Conservation (phyloP, 2,329 filamentous ascomycete species). For the Colletotrichum sp. region DNA sequence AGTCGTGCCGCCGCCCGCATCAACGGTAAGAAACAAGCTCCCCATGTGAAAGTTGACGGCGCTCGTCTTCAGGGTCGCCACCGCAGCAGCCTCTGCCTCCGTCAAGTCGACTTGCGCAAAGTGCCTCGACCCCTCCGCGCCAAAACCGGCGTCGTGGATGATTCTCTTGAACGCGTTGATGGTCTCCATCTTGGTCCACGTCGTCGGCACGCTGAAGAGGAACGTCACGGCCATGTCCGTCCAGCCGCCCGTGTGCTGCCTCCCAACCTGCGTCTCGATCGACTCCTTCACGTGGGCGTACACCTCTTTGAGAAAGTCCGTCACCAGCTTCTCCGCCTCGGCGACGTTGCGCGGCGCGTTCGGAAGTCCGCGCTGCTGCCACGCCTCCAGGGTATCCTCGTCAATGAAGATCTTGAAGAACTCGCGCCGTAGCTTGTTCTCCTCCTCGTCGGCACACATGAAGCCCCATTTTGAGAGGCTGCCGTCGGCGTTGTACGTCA, state of each 20-base stretch:
- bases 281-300: constrained; percentile 54
- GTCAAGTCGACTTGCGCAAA: constrained; percentile 48
- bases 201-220: constrained; percentile 63
- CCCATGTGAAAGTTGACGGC: constrained; percentile 40
- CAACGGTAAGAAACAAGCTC: constrained; percentile 47
- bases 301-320: constrained; percentile 53
- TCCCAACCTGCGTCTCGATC: constrained; percentile 44
- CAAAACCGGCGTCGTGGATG: constrained; percentile 54
- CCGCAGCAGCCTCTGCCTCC: constrained; percentile 53
- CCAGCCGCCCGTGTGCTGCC: constrained; percentile 44
- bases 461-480: constrained; percentile 58
- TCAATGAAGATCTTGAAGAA: constrained; percentile 65
- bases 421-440: constrained; percentile 44
- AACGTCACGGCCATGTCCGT: constrained; percentile 52
- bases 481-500: constrained; percentile 49
- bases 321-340: constrained; percentile 51
- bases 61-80: constrained; percentile 49
- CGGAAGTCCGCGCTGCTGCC: constrained; percentile 48
- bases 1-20: constrained; percentile 52
- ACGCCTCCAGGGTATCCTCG: constrained; percentile 43
- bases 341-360: constrained; percentile 43
- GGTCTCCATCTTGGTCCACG: constrained; percentile 54
- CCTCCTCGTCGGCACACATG: constrained; percentile 52
- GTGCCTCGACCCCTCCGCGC: constrained; percentile 41
- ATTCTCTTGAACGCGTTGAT: constrained; percentile 57